phyloP scores from a whole-genome alignment of 1,284 basidiomycete species.

The Leccinum pallidistipes region DNA sequence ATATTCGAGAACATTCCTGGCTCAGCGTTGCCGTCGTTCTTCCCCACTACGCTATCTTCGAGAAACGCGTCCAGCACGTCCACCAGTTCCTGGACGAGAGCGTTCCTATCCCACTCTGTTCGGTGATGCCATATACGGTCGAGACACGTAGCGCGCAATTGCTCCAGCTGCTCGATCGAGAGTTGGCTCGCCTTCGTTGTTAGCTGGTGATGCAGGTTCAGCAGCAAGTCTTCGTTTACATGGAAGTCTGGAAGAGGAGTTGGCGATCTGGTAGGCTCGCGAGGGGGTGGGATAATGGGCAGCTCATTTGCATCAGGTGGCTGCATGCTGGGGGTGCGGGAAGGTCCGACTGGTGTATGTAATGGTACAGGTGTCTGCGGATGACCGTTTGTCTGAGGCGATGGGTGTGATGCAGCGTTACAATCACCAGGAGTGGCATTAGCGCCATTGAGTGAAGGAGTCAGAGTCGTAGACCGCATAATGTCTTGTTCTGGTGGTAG shows the following conservation, averaged over 20 bases:
- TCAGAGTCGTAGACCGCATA: slow-evolving; percentile 21
- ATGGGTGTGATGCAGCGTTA: neutral
- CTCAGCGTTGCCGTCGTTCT: neutral
- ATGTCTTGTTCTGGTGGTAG: slow-evolving; percentile 37
- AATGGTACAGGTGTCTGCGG: slow-evolving; percentile 16
- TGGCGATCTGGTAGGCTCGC: slow-evolving; percentile 53
- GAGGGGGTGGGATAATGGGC: slow-evolving; percentile 28
- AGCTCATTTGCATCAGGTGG: slow-evolving; percentile 20
- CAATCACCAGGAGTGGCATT: neutral
- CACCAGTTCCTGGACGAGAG: slow-evolving; percentile 60
- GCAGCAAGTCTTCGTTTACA: slow-evolving; percentile 49
- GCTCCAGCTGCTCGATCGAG: slow-evolving; percentile 85
- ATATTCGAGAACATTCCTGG: slow-evolving; percentile 6
- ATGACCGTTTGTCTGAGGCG: slow-evolving; percentile 12
- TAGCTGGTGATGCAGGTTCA: slow-evolving; percentile 47
- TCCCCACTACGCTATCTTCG: slow-evolving; percentile 45
- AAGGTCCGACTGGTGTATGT: neutral
- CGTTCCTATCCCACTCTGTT: slow-evolving; percentile 79
- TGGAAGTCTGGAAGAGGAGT: slow-evolving; percentile 69
- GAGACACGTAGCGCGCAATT: slow-evolving; percentile 84
- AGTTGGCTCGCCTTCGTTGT: slow-evolving; percentile 54
- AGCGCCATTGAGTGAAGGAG: slow-evolving; percentile 27
- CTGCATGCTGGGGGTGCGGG: slow-evolving; percentile 8
- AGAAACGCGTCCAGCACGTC: slow-evolving; percentile 59
- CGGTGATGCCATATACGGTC: slow-evolving; percentile 81